phyloP scores from a whole-genome alignment of 371 early-diverging fungal species.

The Nematocida displodere region DNA sequence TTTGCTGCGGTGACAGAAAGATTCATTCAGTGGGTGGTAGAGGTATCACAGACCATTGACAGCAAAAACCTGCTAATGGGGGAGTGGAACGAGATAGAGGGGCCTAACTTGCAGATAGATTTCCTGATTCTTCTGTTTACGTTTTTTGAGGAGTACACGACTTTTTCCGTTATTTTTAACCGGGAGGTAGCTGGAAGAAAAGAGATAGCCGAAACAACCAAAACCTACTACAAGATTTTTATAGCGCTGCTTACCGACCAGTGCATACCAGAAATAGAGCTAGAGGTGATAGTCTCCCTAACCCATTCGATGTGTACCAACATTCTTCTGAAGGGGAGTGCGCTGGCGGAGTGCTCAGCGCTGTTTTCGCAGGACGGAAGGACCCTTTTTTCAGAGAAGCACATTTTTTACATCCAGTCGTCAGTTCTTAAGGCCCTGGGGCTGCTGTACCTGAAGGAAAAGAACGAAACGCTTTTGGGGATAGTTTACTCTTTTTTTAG shows the following conservation, averaged over 20 bases:
- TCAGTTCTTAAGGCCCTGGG: conserved; percentile 8
- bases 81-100: conserved; percentile 29
- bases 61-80: conserved; percentile 21
- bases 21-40: not conserved
- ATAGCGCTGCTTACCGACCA: conserved; percentile 3
- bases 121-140: conserved; percentile 19
- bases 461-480: conserved; percentile 26
- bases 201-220: not conserved
- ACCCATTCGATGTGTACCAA: conserved; percentile 23
- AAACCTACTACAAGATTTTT: conserved; percentile 9
- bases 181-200: not conserved
- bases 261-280: conserved; percentile 29
- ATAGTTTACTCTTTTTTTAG: conserved; percentile 43
- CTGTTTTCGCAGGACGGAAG: conserved; percentile 46
- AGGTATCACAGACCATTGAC: not conserved
- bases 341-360: conserved; percentile 24
- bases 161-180: not conserved
- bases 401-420: conserved; percentile 30
- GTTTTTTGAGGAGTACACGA: conserved; percentile 4
- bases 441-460: conserved; percentile 41
- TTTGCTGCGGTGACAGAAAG: not conserved
- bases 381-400: conserved; percentile 13
- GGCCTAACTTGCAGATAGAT: conserved; percentile 42
- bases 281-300: conserved; percentile 38
- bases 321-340: conserved; percentile 18